Base-by-base conservation (phyloP, 345 rosid species). In the Isatis tinctoria region DNA sequence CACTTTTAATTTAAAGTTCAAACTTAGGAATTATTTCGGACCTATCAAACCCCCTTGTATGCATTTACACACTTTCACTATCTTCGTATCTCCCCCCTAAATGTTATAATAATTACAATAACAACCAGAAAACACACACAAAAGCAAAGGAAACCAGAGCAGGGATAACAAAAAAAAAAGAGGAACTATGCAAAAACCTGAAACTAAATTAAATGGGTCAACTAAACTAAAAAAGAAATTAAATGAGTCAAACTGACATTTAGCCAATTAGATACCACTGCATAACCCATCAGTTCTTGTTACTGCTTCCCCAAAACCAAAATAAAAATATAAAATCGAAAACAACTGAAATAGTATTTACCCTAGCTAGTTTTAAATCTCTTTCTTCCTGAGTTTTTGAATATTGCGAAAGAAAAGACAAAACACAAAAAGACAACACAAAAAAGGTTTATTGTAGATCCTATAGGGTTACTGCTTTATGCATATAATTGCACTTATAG, bases 211-310 rank as follows among this genome's bases (percentile, higher is more conserved):
- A 18, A 68, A 44, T 37, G 48, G 67, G 60, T 66, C 66, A 58
- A 58, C 44, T 24, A 35, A 43, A 28, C 33, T 60, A 60, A 62
- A 27, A 27, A 51, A 2, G 4, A 47, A 74, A 52, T n/a, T 69
- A 48, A 67, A 61, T 75, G 58, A 26, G 79, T 76, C 79, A 69
- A 75, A 56, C 80, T 76, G 80, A 63, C 76, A 64, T 64, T 70
- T 45, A 27, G 41, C 67, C 70, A 70, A 64, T 70, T 18, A 76
- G 60, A 64, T 57, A 70, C 24, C 67, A 76, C 75, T 63, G 67
- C 66, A 54, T 43, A 56, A 37, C 58, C 71, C 75, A 76, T 14
- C 75, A 70, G 71, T 56, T 54, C 40, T 18, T 70, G 51, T 14
- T 62, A 63, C 75, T 69, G 56, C 60, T 69, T 69, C 53, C 65